Base-by-base conservation (phyloP, 2,329 filamentous ascomycete species). In the Raffaelea arxii region DNA sequence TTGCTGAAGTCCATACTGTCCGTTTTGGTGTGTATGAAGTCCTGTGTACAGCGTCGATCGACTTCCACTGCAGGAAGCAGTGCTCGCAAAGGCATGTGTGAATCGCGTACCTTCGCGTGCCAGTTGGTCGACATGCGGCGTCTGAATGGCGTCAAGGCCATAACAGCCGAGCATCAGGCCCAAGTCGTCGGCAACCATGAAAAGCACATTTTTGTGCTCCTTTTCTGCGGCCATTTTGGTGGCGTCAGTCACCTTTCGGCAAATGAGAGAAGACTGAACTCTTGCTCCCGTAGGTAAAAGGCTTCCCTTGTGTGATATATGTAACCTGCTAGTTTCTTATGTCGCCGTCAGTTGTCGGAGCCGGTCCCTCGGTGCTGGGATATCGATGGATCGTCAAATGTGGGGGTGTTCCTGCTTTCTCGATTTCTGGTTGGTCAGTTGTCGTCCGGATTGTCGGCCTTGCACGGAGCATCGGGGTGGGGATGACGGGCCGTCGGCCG, bases 21-120 rank as follows among this genome's bases (percentile, higher is more conserved):
- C 70, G 43, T 68, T 73, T 46, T 74, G 55, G 46, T 70, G 69
- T 0, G 68, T 71, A 45, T 74, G 70, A 0, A 71, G 58, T 4
- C 71, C 70, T 0, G 69, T 72, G 53, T 73, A 74, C 19, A 74
- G 65, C 16, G 65, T 64, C 0, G 68, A 66, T 6, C 69, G 63
- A 51, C 65, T 71, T 25, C 63, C 66, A 46, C 66, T 71, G 55
- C 71, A 74, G 0, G 69, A 74, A 0, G 71, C 70, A 3, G 67
- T 71, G 49, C 62, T 67, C 11, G 65, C 62, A 50, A 70, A 71
- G 16, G 64, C 66, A 14, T 58, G 55, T n/a, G 58, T 56, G 49
- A 71, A 72, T 1, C 49, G 49, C 0, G 59, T 60, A 18, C 65
- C 66, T 36, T 62, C 37, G 0, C 54, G 49, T 0, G 69, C 68